A percentile compares a stretch with the other conserved stretches of the same genome.
Evolutionary conservation across 208 protist species (phyloP).

Genomic region (Tetramitus jugosus): DNA sequence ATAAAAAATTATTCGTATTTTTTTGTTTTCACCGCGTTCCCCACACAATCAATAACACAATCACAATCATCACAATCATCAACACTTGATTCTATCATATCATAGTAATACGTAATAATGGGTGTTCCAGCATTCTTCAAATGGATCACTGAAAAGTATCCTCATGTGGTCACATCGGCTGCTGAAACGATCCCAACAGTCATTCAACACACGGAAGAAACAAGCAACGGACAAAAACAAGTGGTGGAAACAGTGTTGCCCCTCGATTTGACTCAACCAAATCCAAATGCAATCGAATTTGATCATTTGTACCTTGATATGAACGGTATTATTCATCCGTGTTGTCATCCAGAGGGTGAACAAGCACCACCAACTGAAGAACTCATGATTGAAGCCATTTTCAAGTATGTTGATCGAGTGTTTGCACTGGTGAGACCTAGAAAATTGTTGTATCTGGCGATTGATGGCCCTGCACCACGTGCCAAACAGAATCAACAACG

Average conservation of each 20-base stretch:
- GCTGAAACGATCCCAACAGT: constrained; percentile 32
- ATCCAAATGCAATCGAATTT: constrained; percentile 76
- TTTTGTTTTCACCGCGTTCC: too few species aligned
- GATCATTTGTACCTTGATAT: constrained; percentile 99
- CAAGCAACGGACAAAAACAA: not conserved
- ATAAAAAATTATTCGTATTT: too few species aligned
- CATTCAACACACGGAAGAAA: not conserved
- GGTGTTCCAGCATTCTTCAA: constrained; percentile 55
- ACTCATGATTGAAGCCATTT: constrained; percentile 78
- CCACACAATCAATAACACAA: too few species aligned
- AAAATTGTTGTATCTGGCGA: constrained; percentile 92
- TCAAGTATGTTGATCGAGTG: constrained; percentile 92
- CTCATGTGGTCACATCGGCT: constrained; percentile 31
- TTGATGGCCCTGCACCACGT: constrained; percentile 95
- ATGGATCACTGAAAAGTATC: constrained; percentile 49
- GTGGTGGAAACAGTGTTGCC: not conserved
- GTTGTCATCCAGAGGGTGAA: constrained; percentile 90
- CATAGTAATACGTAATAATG: constrained; percentile 33
- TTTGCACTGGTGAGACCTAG: constrained; percentile 91
- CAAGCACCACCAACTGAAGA: constrained; percentile 66
- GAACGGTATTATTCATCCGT: constrained; percentile 99
- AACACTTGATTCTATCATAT: not conserved
- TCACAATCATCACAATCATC: too few species aligned
- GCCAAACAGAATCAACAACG: constrained; percentile 99
- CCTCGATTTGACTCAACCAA: constrained; percentile 34